Conservation (phyloP, 2,329 filamentous ascomycete species). For the Colletotrichum horii region DNA sequence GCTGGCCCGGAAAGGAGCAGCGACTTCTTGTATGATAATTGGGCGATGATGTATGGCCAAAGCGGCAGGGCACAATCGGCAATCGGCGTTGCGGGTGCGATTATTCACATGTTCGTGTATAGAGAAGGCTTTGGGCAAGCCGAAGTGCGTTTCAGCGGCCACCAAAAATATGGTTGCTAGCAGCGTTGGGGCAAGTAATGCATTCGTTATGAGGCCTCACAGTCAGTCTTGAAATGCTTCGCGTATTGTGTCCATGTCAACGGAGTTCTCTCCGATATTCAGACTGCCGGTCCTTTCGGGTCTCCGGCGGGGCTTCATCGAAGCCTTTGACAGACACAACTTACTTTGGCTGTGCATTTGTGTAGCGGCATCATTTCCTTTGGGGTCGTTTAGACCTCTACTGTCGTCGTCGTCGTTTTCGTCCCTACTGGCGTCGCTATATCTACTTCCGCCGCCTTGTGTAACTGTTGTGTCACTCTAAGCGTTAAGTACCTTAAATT, state of each 20-base stretch:
- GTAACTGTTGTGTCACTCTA: background rate
- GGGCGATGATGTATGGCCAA: constrained; percentile 19
- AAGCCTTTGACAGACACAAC: background rate
- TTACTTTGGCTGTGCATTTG: background rate
- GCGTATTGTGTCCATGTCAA: background rate
- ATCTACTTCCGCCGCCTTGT: background rate
- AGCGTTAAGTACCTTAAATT: background rate
- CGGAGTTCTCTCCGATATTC: background rate
- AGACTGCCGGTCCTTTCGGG: background rate
- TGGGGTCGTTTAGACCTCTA: background rate
- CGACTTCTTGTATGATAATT: constrained; percentile 22
- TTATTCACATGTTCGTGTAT: constrained; percentile 13
- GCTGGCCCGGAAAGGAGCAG: background rate
- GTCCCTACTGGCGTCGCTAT: background rate
- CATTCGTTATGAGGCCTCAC: background rate
- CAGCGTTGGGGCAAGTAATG: constrained; percentile 8
- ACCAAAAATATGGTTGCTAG: background rate
- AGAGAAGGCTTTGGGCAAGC: constrained; percentile 10
- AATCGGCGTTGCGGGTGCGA: constrained; percentile 17
- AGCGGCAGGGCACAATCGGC: constrained; percentile 16
- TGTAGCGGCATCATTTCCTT: background rate
- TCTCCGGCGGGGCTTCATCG: background rate
- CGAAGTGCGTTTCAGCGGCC: background rate
- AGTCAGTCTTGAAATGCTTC: background rate
- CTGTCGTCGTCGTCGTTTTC: background rate